Conservation (phyloP, 352 stramenopile genomes). For the Phytopythium cucurbitacearum region DNA sequence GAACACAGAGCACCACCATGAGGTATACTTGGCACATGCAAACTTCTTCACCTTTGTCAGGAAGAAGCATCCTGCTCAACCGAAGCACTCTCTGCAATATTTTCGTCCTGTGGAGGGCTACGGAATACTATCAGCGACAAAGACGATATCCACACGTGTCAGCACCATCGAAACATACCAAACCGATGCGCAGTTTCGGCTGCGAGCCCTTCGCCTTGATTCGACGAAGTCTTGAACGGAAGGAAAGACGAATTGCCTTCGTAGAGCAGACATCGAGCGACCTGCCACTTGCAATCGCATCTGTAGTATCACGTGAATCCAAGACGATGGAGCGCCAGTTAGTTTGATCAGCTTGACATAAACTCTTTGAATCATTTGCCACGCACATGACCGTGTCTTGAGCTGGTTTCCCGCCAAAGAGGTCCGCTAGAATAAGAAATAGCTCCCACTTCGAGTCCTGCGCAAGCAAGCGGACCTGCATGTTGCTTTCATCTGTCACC, state of each 20-base stretch:
- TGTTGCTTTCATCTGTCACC: slow-evolving; percentile 11
- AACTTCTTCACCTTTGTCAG: background rate
- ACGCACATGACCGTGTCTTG: background rate
- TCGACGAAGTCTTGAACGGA: background rate
- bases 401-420: background rate
- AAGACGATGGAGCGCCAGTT: background rate
- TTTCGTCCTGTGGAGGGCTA: background rate
- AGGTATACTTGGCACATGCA: too few species aligned
- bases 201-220: too few species aligned
- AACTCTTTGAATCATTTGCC: background rate
- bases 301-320: background rate
- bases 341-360: background rate
- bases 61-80: background rate
- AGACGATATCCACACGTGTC: background rate
- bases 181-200: background rate
- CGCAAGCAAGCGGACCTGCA: slow-evolving; percentile 22
- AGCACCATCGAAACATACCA: background rate
- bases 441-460: slow-evolving; percentile 27
- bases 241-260: slow-evolving; percentile 1
- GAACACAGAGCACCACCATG: too few species aligned
- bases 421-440: slow-evolving; percentile 2
- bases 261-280: slow-evolving; percentile 2
- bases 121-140: background rate
- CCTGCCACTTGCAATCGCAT: background rate
- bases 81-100: slow-evolving; percentile 2